Evolutionary conservation across 1,284 basidiomycete genomes (phyloP).

Genomic region (Rhizoctonia solani): DNA sequence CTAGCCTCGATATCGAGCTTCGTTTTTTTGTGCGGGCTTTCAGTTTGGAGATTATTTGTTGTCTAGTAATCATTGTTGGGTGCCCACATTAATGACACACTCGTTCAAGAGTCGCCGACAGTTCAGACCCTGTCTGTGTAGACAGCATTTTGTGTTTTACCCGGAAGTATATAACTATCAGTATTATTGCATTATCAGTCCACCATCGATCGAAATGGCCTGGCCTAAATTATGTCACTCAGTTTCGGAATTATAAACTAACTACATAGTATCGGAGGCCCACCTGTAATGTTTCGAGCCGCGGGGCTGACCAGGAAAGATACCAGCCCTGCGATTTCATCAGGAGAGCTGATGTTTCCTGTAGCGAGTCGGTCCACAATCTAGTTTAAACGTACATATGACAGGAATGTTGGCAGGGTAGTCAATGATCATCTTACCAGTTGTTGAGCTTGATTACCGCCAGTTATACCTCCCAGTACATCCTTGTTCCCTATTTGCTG

Average conservation of each 20-base stretch:
- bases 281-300: conserved; percentile 30
- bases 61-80: too few relatives aligned
- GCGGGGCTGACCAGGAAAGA: conserved; percentile 21
- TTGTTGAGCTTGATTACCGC: neutral
- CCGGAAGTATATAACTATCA: too few relatives aligned
- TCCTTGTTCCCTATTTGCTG: conserved; percentile 18
- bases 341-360: conserved; percentile 6
- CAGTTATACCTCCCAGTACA: conserved; percentile 4
- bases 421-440: too few relatives aligned
- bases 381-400: neutral
- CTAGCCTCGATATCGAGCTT: conserved; percentile 23
- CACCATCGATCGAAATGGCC: conserved; percentile 15
- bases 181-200: conserved; percentile 9
- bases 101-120: too few relatives aligned
- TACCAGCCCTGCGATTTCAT: conserved; percentile 29
- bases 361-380: conserved; percentile 8
- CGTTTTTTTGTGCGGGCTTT: too few relatives aligned
- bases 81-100: too few relatives aligned
- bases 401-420: neutral
- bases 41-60: too few relatives aligned
- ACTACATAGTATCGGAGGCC: neutral
- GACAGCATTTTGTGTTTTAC: too few relatives aligned
- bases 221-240: conserved; percentile 2
- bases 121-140: too few relatives aligned
- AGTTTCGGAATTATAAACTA: neutral